Conservation (phyloP, 2,329 filamentous ascomycete genomes). For the Neocucurbitaria cava region DNA sequence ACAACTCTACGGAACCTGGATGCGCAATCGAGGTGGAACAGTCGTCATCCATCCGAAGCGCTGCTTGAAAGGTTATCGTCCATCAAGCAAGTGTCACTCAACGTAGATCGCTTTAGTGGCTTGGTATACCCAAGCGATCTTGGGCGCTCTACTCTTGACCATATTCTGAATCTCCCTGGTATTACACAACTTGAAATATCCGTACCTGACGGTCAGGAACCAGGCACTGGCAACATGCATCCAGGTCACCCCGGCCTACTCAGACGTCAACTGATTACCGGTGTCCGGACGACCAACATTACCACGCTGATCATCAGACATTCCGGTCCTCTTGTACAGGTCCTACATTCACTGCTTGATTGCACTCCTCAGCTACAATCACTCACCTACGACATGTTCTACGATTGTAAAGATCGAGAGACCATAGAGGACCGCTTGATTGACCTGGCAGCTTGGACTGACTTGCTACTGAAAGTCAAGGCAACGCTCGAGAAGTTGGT, state of each 20-base stretch:
- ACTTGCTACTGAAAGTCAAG: conserved; percentile 12
- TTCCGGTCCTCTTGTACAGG: conserved; percentile 11
- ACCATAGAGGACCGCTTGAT: conserved; percentile 14
- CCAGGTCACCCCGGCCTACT: neutral
- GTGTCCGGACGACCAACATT: conserved; percentile 17
- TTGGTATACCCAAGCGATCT: conserved; percentile 11
- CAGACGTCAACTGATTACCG: conserved; percentile 2
- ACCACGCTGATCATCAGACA: conserved; percentile 30
- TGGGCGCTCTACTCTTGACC: conserved; percentile 11
- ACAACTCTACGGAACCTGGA: conserved; percentile 22
- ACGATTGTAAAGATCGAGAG: conserved; percentile 15
- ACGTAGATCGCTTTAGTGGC: conserved; percentile 25
- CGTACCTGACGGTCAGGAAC: conserved; percentile 8
- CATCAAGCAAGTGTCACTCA: conserved; percentile 26
- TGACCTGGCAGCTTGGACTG: conserved; percentile 23
- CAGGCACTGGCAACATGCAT: neutral
- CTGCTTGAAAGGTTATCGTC: conserved; percentile 19
- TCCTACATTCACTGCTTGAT: conserved; percentile 13
- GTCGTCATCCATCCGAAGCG: conserved; percentile 11
- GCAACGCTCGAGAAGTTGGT: conserved; percentile 26
- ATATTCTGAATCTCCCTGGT: conserved; percentile 21
- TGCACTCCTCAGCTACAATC: conserved; percentile 27
- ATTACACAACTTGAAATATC: conserved; percentile 24
- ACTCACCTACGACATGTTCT: conserved; percentile 34
- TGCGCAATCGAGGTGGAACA: conserved; percentile 4